Evolutionary conservation across 2,329 filamentous ascomycete genomes (phyloP).

Genomic region (Aspergillus sp.): DNA sequence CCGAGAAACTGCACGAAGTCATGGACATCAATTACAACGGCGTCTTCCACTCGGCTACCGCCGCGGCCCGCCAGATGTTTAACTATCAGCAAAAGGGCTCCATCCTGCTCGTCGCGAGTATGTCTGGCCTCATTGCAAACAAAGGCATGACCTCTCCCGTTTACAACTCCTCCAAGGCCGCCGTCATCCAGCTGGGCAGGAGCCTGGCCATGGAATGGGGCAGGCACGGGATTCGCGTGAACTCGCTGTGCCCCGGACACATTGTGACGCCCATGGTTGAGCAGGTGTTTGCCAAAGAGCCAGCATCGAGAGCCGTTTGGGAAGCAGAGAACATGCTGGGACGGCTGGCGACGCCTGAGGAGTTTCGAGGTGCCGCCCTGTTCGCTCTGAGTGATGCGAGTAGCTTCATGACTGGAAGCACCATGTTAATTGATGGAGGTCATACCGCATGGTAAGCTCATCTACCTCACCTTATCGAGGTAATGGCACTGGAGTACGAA

Average conservation of each 20-base stretch:
- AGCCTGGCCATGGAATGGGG: slow-evolving; percentile 60
- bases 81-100: slow-evolving; percentile 54
- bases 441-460: slow-evolving; percentile 55
- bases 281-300: slow-evolving; percentile 74
- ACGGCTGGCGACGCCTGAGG: slow-evolving; percentile 59
- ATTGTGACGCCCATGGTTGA: slow-evolving; percentile 76
- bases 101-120: slow-evolving; percentile 56
- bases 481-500: not conserved
- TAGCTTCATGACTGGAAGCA: slow-evolving; percentile 72
- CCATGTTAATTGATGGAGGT: slow-evolving; percentile 73
- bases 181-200: slow-evolving; percentile 56
- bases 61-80: slow-evolving; percentile 55
- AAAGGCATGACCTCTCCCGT: slow-evolving; percentile 49
- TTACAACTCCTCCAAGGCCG: slow-evolving; percentile 61
- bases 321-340: slow-evolving; percentile 57
- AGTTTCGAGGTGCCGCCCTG: slow-evolving; percentile 68
- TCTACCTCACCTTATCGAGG: not conserved
- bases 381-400: slow-evolving; percentile 71
- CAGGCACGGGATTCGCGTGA: slow-evolving; percentile 57
- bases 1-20: slow-evolving; percentile 48
- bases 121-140: slow-evolving; percentile 57
- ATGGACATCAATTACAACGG: slow-evolving; percentile 57
- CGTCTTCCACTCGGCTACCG: slow-evolving; percentile 53
- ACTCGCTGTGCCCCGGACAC: slow-evolving; percentile 58
- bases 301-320: slow-evolving; percentile 58